Evolutionary conservation across 192 early-diverging fungal species (phyloP).

Genomic region (Funneliformis geosporum): DNA sequence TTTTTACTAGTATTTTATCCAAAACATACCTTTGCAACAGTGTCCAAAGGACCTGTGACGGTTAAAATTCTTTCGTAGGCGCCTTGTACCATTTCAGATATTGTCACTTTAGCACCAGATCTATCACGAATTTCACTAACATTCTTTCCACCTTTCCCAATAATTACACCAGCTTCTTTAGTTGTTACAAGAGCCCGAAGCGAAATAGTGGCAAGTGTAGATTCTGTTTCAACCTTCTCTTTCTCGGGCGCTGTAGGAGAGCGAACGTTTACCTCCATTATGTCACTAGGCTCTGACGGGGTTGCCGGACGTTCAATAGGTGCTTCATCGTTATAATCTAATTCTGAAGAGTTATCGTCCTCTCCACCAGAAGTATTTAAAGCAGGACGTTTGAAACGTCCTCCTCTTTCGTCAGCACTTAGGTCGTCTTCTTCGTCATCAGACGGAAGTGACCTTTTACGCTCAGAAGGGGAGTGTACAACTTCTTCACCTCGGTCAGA

Average conservation of each 20-base stretch:
- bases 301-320: conserved; percentile 12
- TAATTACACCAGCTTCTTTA: conserved; percentile 84
- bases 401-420: conserved; percentile 43
- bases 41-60: conserved; percentile 67
- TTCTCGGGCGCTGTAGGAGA: conserved; percentile 4
- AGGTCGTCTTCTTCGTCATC: conserved; percentile 47
- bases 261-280: conserved; percentile 25
- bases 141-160: conserved; percentile 86
- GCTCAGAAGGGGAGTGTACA: conserved; percentile 40
- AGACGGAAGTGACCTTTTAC: conserved; percentile 47
- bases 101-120: conserved; percentile 84
- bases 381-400: conserved; percentile 47
- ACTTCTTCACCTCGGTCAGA: conserved; percentile 32
- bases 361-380: conserved; percentile 43
- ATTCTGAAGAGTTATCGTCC: conserved; percentile 21
- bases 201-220: conserved; percentile 44
- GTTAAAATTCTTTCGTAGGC: conserved; percentile 74
- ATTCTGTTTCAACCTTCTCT: conserved; percentile 34
- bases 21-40: conserved; percentile 63
- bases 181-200: conserved; percentile 65
- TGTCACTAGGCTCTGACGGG: conserved; percentile 20
- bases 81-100: conserved; percentile 83
- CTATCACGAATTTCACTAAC: conserved; percentile 87
- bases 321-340: conserved; percentile 2
- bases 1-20: not conserved